Base-by-base conservation (phyloP, 345 rosid genomes). In the Bruguiera parviflora region DNA sequence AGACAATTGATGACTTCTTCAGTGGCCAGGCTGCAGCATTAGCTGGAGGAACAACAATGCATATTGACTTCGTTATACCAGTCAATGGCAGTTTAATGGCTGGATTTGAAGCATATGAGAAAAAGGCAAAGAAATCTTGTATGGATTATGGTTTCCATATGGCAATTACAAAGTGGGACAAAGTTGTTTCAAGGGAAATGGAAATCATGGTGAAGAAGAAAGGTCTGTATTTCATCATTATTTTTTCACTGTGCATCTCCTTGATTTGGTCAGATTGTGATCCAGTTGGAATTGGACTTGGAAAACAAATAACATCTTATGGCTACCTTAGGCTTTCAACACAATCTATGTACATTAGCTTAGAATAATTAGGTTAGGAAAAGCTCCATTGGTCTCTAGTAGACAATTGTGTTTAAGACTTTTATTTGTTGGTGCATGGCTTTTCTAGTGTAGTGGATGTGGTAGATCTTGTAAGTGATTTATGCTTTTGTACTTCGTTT, bases 31-130 rank as follows among this genome's bases (percentile, higher is more conserved):
- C 93, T 73, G 99, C 99, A 64, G 99, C 99, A 27, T 82, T 92
- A 83, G 96, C 99, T 33, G 97, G 99, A 75, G 99, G 99, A 74
- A 95, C 97, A 63, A 95, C 96, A 25, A 95, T 90, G 99, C 97
- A 92, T 73, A 92, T 95, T 62, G 97, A 95, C 79, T 90, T 92
- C 81, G 93, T 86, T 73, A 84, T 88, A 65, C 99, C 99, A 19
- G 84, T 90, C 63, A 80, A 85, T 70, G 97, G 96, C 9, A 87
- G 87, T 75, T 83, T 92, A 70, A 76, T 67, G 56, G 90, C 96
- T 72, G 98, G 99, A 64, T 81, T 79, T 69, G 80, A 86, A 83
- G 80, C 85, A 53, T 95, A 92, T 69, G 83, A 84, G 71, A 83
- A 83, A 64, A 95, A 92, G 75, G 89, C 94, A 6, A 79, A 78